Conservation (phyloP, 192 early-diverging fungal genomes). For the Coemansia sp. region DNA sequence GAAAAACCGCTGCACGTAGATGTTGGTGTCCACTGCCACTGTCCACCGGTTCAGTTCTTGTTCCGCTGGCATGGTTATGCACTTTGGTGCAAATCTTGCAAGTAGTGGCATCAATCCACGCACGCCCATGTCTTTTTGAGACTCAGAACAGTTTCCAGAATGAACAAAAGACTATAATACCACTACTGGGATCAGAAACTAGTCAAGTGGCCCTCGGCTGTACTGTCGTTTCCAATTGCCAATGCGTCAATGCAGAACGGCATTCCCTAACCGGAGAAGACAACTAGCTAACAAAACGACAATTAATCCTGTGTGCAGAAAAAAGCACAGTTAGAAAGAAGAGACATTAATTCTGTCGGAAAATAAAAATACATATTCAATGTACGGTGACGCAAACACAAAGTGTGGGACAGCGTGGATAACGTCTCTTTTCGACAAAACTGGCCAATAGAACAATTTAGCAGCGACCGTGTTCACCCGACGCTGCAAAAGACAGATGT, state of each 20-base stretch:
- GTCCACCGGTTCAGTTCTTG: constrained; percentile 45
- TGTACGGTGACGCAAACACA: not conserved
- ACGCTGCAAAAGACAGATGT: not conserved
- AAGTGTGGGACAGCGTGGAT: constrained; percentile 4
- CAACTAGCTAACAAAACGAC: no score
- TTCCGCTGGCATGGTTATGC: constrained; percentile 39
- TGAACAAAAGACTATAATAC: not conserved
- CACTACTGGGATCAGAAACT: not conserved
- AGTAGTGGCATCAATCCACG: constrained; percentile 58
- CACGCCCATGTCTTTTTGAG: constrained; percentile 54
- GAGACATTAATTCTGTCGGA: not conserved
- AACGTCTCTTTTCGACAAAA: no score
- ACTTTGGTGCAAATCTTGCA: constrained; percentile 52
- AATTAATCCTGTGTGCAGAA: not conserved
- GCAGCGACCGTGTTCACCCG: not conserved
- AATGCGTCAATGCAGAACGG: not conserved
- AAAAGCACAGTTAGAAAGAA: not conserved
- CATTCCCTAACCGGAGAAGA: not conserved
- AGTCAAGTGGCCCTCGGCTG: not conserved
- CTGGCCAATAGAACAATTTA: not conserved
- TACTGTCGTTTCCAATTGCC: not conserved
- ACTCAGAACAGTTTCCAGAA: not conserved
- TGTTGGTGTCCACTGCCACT: constrained; percentile 58
- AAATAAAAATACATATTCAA: not conserved
- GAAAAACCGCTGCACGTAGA: constrained; percentile 60